Evolutionary conservation across 495 filamentous ascomycete genomes (phyloP).

Genomic region (Hyaloscypha hepaticicola): DNA sequence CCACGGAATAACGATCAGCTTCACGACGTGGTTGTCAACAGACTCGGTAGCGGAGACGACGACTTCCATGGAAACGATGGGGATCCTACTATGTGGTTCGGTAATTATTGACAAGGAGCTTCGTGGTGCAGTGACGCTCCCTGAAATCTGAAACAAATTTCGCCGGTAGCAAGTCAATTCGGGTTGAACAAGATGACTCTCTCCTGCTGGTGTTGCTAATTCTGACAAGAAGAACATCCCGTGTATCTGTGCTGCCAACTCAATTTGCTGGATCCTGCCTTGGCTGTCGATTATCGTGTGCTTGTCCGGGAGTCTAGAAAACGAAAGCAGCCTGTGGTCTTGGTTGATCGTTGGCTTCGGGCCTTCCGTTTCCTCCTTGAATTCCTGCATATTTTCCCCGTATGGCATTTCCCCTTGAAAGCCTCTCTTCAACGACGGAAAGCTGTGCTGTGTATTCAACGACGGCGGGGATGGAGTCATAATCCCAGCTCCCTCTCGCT

Average conservation of each 20-base stretch:
- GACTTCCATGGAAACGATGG: conserved; percentile 78
- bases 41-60: conserved; percentile 88
- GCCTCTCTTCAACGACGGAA: conserved; percentile 51
- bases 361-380: conserved; percentile 43
- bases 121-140: conserved; percentile 77
- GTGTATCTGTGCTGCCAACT: conserved; percentile 80
- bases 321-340: conserved; percentile 57
- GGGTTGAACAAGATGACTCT: conserved; percentile 62
- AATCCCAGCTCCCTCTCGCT: conserved; percentile 13
- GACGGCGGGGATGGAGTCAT: conserved; percentile 26
- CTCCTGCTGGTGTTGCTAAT: conserved; percentile 63
- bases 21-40: conserved; percentile 83
- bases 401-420: conserved; percentile 44
- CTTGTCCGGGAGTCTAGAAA: conserved; percentile 52
- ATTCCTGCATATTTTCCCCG: conserved; percentile 52
- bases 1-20: conserved; percentile 93
- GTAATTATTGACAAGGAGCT: conserved; percentile 74
- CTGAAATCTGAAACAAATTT: conserved; percentile 90
- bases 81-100: conserved; percentile 78
- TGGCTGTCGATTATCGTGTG: conserved; percentile 55
- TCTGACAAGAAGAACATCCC: conserved; percentile 97
- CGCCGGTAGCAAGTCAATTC: conserved; percentile 93
- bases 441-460: conserved; percentile 45
- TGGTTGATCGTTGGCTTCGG: conserved; percentile 54
- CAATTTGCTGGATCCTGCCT: conserved; percentile 54